Percentiles rank a stretch among this genome's conserved stretches.
Evolutionary conservation across 805 yeast species (phyloP).

Genomic region (Pichia sporocuriosa): DNA sequence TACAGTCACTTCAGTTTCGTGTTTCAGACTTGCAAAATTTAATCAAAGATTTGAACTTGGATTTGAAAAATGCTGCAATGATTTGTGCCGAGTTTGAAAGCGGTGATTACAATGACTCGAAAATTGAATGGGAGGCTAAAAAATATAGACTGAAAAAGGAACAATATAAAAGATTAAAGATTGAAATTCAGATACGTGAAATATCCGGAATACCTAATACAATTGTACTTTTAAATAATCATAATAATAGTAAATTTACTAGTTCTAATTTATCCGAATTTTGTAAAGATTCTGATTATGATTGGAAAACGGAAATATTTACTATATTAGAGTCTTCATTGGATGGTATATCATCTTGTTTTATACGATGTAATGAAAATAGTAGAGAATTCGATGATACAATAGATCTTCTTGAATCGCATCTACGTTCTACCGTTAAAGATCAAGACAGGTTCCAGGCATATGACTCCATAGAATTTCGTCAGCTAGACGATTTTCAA

Average conservation of each 20-base stretch:
- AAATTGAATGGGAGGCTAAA: constrained; percentile 1
- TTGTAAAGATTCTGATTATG: constrained; percentile 1
- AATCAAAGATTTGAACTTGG: background rate
- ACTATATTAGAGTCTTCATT: constrained; percentile 5
- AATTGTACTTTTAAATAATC: constrained; percentile 3
- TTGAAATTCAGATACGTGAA: constrained; percentile 21
- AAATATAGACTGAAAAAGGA: constrained; percentile 12
- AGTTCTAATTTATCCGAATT: background rate
- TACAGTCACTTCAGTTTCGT: constrained; percentile 7
- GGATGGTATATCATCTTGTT: constrained; percentile 6
- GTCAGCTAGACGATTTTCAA: no score
- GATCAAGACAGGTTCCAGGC: background rate
- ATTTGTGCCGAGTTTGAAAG: constrained; percentile 8
- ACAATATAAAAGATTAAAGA: constrained; percentile 17
- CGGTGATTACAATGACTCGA: background rate
- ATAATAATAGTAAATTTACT: background rate
- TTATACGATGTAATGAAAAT: background rate
- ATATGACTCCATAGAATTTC: no score
- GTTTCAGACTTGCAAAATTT: constrained; percentile 6
- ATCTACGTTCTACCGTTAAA: no score
- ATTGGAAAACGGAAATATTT: constrained; percentile 4
- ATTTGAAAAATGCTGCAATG: background rate
- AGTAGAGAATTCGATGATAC: background rate
- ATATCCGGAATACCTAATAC: constrained; percentile 17
- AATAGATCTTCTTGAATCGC: no score